Evolutionary conservation across 1,284 basidiomycete species (phyloP).

Genomic region (Volvariella volvacea): DNA sequence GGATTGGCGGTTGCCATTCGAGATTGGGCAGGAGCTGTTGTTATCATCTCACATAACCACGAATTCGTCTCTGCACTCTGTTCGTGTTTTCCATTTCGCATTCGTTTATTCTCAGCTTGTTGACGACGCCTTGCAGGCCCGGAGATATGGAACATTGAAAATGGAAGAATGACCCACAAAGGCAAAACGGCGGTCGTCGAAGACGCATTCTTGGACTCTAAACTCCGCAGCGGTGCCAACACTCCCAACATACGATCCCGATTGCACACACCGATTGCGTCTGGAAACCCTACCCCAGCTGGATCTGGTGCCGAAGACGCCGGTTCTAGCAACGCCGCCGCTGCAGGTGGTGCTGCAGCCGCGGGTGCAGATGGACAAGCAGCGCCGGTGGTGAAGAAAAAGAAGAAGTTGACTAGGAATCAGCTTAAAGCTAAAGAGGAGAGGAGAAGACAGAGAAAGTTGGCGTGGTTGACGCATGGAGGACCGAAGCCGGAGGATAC

Average conservation of each 20-base stretch:
- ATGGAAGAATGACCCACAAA: conserved; percentile 77
- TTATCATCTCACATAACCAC: conserved; percentile 95
- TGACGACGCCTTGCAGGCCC: conserved; percentile 41
- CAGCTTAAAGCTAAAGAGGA: conserved; percentile 87
- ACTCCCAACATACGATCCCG: conserved; percentile 64
- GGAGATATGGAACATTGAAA: conserved; percentile 80
- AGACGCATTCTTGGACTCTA: conserved; percentile 61
- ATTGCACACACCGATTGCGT: conserved; percentile 58
- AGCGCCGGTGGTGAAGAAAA: conserved; percentile 56
- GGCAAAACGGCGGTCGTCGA: conserved; percentile 80
- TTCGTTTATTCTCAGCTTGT: background rate
- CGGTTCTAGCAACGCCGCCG: background rate
- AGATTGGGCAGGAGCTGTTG: conserved; percentile 94
- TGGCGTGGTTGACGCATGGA: conserved; percentile 81
- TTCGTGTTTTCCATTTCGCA: conserved; percentile 29
- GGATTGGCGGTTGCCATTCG: conserved; percentile 94
- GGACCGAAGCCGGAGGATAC: conserved; percentile 77
- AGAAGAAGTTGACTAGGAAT: conserved; percentile 90
- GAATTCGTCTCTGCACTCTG: conserved; percentile 89
- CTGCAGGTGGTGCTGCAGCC: background rate
- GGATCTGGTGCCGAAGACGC: conserved; percentile 66
- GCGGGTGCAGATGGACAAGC: conserved; percentile 18
- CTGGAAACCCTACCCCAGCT: conserved; percentile 59
- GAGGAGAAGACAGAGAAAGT: conserved; percentile 69
- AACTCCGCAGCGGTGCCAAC: conserved; percentile 64